Conservation (phyloP, 495 filamentous ascomycete genomes). For the Cairneyella variabilis region DNA sequence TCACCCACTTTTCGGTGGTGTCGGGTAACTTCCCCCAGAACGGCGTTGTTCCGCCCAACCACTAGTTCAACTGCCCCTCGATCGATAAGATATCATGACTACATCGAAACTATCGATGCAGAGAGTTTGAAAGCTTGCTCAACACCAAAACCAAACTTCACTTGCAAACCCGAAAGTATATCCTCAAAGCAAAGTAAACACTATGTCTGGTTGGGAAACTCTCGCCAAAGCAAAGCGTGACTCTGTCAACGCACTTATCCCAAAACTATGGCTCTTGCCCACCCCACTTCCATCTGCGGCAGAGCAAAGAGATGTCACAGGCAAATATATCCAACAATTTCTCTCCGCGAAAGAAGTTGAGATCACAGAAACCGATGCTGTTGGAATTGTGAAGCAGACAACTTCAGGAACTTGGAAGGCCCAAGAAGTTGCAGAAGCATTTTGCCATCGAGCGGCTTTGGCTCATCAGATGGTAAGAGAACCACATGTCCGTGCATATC, state of each 20-base stretch:
- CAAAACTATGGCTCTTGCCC: conserved; percentile 51
- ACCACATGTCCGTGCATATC: conserved; percentile 20
- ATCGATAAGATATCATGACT: neutral
- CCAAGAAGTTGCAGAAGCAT: conserved; percentile 38
- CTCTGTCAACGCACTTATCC: conserved; percentile 50
- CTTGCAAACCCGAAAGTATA: no score
- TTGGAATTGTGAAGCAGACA: conserved; percentile 44
- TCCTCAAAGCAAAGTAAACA: no score
- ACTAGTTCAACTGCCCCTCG: neutral
- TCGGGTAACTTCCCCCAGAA: no score
- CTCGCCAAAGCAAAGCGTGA: conserved; percentile 48
- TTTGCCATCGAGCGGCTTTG: conserved; percentile 49
- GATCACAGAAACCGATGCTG: conserved; percentile 52
- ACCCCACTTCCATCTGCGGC: conserved; percentile 41
- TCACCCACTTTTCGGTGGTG: no score
- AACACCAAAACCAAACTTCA: no score
- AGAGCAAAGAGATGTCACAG: conserved; percentile 61
- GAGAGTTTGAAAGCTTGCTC: no score
- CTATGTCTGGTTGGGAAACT: conserved; percentile 37
- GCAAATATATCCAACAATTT: conserved; percentile 52
- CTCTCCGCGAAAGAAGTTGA: conserved; percentile 50
- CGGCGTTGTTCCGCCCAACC: no score
- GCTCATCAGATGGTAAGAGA: conserved; percentile 51
- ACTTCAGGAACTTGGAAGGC: conserved; percentile 30
- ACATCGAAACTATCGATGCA: no score